These are phyloP conservation scores for Spathaspora sp. DNA, from an alignment of 1,139 yeast genomes.

Conservation along the genomic window DNA sequence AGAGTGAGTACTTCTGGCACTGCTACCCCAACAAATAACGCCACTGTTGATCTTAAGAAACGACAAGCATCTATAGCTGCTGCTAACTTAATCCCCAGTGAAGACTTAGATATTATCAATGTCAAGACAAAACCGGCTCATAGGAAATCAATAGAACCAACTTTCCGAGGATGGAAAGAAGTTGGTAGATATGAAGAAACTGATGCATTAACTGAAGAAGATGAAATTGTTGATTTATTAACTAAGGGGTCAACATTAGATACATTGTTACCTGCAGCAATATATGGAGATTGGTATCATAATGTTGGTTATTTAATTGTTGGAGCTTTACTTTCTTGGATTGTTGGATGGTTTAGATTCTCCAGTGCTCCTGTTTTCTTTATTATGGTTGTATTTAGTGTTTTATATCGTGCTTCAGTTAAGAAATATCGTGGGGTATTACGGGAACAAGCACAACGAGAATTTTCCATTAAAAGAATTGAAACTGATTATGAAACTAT, in stretches of 20 bases:
- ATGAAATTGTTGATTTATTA: conserved; percentile 66
- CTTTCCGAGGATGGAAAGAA: conserved; percentile 91
- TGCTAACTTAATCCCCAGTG: conserved; percentile 23
- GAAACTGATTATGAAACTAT: conserved; percentile 89
- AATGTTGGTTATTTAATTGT: conserved; percentile 66
- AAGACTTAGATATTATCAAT: conserved; percentile 34
- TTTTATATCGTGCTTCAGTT: conserved; percentile 80
- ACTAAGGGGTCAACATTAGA: conserved; percentile 71
- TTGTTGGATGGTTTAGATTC: conserved; percentile 74
- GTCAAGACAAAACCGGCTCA: conserved; percentile 44
- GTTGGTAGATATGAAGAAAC: conserved; percentile 82
- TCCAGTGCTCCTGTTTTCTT: conserved; percentile 80
- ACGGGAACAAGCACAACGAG: conserved; percentile 83
- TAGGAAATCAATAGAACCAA: conserved; percentile 58
- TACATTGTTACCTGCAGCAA: conserved; percentile 63
- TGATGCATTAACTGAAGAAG: conserved; percentile 63
- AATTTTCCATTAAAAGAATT: conserved; percentile 72
- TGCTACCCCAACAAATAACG: background rate
- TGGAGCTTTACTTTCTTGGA: conserved; percentile 73
- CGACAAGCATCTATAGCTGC: background rate
- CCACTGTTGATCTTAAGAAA: background rate
- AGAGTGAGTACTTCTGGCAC: background rate
- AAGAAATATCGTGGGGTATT: conserved; percentile 72
- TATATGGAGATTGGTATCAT: conserved; percentile 96
- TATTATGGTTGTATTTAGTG: conserved; percentile 56